These are phyloP conservation scores for Abelmoschus esculentus DNA, from an alignment of 345 rosid species.

Conservation along the genomic window DNA sequence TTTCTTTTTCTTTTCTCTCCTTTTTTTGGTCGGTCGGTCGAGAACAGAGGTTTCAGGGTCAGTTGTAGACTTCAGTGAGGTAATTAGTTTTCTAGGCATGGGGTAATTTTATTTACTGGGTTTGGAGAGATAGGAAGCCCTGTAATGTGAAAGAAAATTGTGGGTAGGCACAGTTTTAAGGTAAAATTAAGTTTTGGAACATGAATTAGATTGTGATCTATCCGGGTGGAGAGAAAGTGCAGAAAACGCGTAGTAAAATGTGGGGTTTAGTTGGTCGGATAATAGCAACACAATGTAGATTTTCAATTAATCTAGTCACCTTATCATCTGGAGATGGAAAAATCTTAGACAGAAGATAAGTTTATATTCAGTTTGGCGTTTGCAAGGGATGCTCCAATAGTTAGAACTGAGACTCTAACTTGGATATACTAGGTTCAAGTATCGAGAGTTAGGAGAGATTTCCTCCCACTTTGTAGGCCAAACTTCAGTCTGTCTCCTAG, in stretches of 20 bases:
- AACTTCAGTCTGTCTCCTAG: too few relatives aligned
- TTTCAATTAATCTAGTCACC: too few relatives aligned
- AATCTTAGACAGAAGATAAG: too few relatives aligned
- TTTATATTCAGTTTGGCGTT: too few relatives aligned
- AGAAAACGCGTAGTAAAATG: not conserved
- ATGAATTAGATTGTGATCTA: not conserved
- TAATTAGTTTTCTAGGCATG: not conserved
- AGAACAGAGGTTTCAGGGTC: not conserved
- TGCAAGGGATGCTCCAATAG: too few relatives aligned
- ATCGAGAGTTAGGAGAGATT: too few relatives aligned
- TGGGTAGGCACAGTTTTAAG: not conserved
- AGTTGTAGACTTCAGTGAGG: not conserved
- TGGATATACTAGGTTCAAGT: too few relatives aligned
- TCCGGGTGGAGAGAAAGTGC: not conserved
- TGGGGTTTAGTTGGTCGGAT: not conserved
- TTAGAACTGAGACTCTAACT: too few relatives aligned
- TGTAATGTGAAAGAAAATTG: too few relatives aligned
- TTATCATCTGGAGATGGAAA: too few relatives aligned
- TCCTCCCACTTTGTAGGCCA: too few relatives aligned
- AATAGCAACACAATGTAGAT: too few relatives aligned
- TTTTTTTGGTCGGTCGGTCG: not conserved
- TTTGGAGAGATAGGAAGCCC: not conserved
- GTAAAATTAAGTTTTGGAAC: not conserved
- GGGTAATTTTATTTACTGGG: not conserved
- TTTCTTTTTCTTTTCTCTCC: not conserved